Base-by-base conservation (phyloP, 768 basidiomycete species). In the Boletus patriciae region DNA sequence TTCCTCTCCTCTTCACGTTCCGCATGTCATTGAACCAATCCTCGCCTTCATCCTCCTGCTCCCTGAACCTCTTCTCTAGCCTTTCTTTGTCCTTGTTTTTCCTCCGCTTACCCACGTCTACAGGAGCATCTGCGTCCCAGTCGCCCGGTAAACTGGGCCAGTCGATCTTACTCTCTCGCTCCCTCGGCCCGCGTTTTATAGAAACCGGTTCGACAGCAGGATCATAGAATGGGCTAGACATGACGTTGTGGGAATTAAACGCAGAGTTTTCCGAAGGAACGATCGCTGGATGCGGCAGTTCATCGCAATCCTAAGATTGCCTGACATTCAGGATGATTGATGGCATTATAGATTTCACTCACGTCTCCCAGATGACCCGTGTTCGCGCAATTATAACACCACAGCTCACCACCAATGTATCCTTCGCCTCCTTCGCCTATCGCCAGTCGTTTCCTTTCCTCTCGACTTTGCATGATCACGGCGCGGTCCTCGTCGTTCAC, bases 351-450 rank as follows among this genome's bases (percentile, higher is more conserved):
- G 19, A 43, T 29, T 50, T 44, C 44, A 76, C 87, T 72, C 65
- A 92, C 90, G 63, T 92, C 91, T 45, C 91, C 91, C 68, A 87
- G 81, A 70, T 93, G 91, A 4, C 88, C 90, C 49, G 70, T 70
- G 29, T 74, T 74, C 41, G 87, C 91, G 61, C 91, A 93, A 62
- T 88, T 89, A 66, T 91, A 90, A 68, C 91, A 93, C 87, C 87
- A 92, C 62, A 83, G 77, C 65, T 90, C 88, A 34, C 72, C 70
- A 6, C 81, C 87, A 52, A 92, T 85, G 69, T 87, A 91, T 7
- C 86, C 88, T 68, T 92, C 91, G 11, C 90, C 88, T 15, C 91
- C 90, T 53, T 85, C 66, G 12, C 90, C 88, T 8, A 90, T 70
- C 13, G 66, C 65, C 7, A 85, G 66, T 4, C 73, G 67, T 42